Evolutionary conservation across 805 yeast genomes (phyloP).

Genomic region (Hanseniaspora mollemarum): DNA sequence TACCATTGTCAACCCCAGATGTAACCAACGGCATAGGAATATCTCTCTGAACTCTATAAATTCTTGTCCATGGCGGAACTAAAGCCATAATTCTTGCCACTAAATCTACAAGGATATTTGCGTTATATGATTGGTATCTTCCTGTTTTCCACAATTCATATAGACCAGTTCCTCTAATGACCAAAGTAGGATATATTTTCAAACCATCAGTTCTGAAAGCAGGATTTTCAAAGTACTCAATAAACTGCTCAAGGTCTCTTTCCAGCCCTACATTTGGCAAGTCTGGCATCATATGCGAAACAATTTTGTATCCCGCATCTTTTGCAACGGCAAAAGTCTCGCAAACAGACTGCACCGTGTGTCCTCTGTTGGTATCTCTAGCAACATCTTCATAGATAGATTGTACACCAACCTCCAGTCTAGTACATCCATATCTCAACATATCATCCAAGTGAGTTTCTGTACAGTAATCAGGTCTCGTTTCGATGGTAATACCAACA

Average conservation of each 20-base stretch:
- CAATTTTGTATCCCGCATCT: conserved; percentile 96
- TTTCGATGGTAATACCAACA: conserved; percentile 96
- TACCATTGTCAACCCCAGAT: conserved; percentile 96
- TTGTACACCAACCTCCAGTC: conserved; percentile 94
- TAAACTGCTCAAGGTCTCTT: conserved; percentile 88
- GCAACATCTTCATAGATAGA: conserved; percentile 97
- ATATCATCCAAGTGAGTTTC: conserved; percentile 90
- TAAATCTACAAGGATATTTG: conserved; percentile 83
- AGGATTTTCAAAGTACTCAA: conserved; percentile 94
- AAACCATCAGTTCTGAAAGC: conserved; percentile 94
- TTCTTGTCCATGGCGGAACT: conserved; percentile 99
- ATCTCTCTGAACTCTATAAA: conserved; percentile 95
- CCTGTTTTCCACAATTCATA: conserved; percentile 98
- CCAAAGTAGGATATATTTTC: conserved; percentile 89
- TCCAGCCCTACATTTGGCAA: conserved; percentile 98
- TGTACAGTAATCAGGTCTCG: conserved; percentile 97
- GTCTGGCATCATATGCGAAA: conserved; percentile 99
- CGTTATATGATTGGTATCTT: conserved; percentile 83
- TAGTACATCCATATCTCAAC: conserved; percentile 92
- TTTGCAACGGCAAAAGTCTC: conserved; percentile 93
- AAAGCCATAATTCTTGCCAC: conserved; percentile 92
- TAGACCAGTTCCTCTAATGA: conserved; percentile 92
- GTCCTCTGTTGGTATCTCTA: conserved; percentile 95
- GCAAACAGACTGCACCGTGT: conserved; percentile 90
- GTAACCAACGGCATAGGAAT: conserved; percentile 98